Evolutionary conservation across 2,329 filamentous ascomycete species (phyloP).

Genomic region (Thielaviopsis musarum): DNA sequence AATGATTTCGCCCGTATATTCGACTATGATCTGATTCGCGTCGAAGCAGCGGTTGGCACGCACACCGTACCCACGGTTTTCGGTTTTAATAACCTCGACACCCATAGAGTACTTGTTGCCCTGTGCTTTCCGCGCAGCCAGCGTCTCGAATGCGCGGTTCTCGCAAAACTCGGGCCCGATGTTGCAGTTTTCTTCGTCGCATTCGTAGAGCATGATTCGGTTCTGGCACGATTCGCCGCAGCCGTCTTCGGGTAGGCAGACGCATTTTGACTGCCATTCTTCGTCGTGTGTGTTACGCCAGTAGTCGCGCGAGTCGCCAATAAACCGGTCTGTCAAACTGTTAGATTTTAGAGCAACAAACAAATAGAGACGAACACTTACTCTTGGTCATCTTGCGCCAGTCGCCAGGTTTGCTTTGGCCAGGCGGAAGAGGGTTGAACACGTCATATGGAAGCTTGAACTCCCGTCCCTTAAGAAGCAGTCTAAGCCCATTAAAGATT

Average conservation of each 20-base stretch:
- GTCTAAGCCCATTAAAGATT: constrained; percentile 58
- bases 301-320: constrained; percentile 62
- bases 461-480: constrained; percentile 55
- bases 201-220: constrained; percentile 93
- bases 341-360: background rate
- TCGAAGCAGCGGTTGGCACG: constrained; percentile 77
- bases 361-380: constrained; percentile 27
- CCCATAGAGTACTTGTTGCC: constrained; percentile 82
- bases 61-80: constrained; percentile 77
- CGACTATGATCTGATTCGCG: constrained; percentile 89
- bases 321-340: constrained; percentile 57
- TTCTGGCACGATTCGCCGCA: constrained; percentile 89
- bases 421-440: constrained; percentile 70
- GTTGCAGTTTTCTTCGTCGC: constrained; percentile 77
- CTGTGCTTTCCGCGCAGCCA: constrained; percentile 56
- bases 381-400: constrained; percentile 87
- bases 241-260: constrained; percentile 60
- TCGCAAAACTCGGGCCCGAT: constrained; percentile 56
- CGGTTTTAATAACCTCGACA: constrained; percentile 86
- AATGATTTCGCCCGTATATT: constrained; percentile 96
- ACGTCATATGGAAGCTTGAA: constrained; percentile 84
- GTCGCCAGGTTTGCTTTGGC: constrained; percentile 80
- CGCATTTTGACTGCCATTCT: constrained; percentile 59
- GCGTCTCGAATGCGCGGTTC: constrained; percentile 74
- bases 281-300: constrained; percentile 63